Base-by-base conservation (phyloP, 192 early-diverging fungal species). In the Cetraspora pellucida region DNA sequence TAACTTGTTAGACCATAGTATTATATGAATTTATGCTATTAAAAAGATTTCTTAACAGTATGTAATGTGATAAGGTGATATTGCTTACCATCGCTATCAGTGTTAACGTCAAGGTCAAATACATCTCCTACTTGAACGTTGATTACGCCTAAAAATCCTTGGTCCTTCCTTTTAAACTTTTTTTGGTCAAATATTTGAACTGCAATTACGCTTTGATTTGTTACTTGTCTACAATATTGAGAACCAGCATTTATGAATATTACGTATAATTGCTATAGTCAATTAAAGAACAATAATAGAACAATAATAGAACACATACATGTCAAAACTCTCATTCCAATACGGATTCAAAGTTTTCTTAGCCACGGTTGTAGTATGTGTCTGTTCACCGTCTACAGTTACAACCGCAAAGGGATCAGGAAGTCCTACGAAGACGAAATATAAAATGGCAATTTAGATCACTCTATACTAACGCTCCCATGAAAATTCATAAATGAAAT, bases 181-280 rank as follows among this genome's bases (percentile, higher is more conserved):
- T 93, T 91, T 85, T 98, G 96, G 85, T 98, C 97, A 88, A 98
- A 98, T 44, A 98, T 91, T 86, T 98, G 97, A 72, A 97, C 91
- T 4, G 95, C 92, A 69, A 98, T 86, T 17, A 95, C 89, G 77
- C 92, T 94, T 67, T 78, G 84, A 80, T 91, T 91, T 31, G 85
- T 88, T 19, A 93, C 91, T 81, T 87, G 86, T 28, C 92, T 93
- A 78, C 31, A 59, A 28, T 13, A 46, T 19, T 59, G 14, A 57
- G 67, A 60, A 58, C 13, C 14, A 69, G 30, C 14, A 69, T 25
- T 1, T 28, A 23, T 49, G 10, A 43, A 61, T 55, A 28, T 27
- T 63, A 30, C 21, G 11, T 47, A 10, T 54, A 44, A 43, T 1
- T 21, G 14, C 2, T 9, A 14, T 44, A 7, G 7, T 49, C 16